phyloP scores from a whole-genome alignment of 495 filamentous ascomycete genomes.

The Xylaria palmicola region DNA sequence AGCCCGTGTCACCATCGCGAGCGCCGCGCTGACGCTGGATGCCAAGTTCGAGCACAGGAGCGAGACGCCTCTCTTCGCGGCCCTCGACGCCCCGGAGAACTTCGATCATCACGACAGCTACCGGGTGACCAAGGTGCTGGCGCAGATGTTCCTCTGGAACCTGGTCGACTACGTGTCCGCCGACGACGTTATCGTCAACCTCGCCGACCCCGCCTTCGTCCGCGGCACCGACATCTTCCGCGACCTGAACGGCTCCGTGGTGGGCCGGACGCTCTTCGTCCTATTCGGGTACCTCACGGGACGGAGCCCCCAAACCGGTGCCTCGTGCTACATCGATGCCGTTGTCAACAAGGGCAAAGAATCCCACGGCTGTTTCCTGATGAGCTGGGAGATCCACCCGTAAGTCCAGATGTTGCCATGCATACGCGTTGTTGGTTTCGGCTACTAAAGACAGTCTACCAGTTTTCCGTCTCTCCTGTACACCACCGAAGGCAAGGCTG shows the following conservation, averaged over 20 bases:
- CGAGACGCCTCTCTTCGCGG: slow-evolving; percentile 35
- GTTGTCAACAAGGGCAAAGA: slow-evolving; percentile 39
- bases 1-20: slow-evolving; percentile 42
- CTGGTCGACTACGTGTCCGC: slow-evolving; percentile 41
- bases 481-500: slow-evolving; percentile 32
- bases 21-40: slow-evolving; percentile 32
- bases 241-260: slow-evolving; percentile 11
- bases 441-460: background rate
- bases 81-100: slow-evolving; percentile 38
- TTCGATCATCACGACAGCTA: slow-evolving; percentile 40
- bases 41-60: slow-evolving; percentile 35
- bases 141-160: slow-evolving; percentile 42
- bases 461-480: slow-evolving; percentile 31
- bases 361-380: slow-evolving; percentile 41
- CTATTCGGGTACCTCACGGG: slow-evolving; percentile 23
- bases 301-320: slow-evolving; percentile 31
- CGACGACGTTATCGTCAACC: slow-evolving; percentile 49
- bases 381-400: slow-evolving; percentile 40
- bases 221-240: slow-evolving; percentile 43
- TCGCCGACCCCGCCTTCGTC: slow-evolving; percentile 45
- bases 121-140: slow-evolving; percentile 41
- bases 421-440: background rate
- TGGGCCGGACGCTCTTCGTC: background rate
- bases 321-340: slow-evolving; percentile 38
- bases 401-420: slow-evolving; percentile 23